phyloP scores from a whole-genome alignment of 768 basidiomycete genomes.

The Auricularia sp. region DNA sequence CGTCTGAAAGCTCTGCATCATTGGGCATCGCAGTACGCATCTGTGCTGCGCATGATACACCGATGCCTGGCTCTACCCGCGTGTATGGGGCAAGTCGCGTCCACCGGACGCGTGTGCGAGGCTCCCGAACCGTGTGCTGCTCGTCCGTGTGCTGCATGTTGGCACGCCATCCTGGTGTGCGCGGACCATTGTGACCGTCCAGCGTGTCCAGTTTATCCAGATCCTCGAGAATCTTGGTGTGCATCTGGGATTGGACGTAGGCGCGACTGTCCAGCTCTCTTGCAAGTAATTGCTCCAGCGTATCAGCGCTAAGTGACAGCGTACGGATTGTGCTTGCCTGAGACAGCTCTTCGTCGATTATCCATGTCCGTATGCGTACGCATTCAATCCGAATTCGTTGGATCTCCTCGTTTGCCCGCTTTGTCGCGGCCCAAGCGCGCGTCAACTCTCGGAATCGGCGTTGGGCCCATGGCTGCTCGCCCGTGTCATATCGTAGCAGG shows the following conservation, averaged over 20 bases:
- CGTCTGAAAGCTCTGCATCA: too few relatives aligned
- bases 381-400: not conserved
- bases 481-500: not conserved
- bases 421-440: not conserved
- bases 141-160: too few relatives aligned
- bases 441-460: not conserved
- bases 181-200: not conserved
- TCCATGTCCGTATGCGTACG: not conserved
- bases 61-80: too few relatives aligned
- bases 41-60: too few relatives aligned
- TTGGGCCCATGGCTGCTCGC: not conserved
- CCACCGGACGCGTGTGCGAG: too few relatives aligned
- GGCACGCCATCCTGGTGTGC: not conserved
- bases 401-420: conserved; percentile 1
- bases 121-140: too few relatives aligned
- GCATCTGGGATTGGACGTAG: not conserved
- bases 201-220: not conserved
- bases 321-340: not conserved
- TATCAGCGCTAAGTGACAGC: not conserved
- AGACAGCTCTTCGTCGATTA: not conserved
- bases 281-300: not conserved
- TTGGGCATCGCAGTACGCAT: too few relatives aligned
- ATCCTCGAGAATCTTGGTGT: not conserved
- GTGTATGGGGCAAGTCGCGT: too few relatives aligned
- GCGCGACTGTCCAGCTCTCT: not conserved